These are phyloP conservation scores for Wilcoxina mikolae DNA, from an alignment of 495 filamentous ascomycete genomes.

Conservation along the genomic window DNA sequence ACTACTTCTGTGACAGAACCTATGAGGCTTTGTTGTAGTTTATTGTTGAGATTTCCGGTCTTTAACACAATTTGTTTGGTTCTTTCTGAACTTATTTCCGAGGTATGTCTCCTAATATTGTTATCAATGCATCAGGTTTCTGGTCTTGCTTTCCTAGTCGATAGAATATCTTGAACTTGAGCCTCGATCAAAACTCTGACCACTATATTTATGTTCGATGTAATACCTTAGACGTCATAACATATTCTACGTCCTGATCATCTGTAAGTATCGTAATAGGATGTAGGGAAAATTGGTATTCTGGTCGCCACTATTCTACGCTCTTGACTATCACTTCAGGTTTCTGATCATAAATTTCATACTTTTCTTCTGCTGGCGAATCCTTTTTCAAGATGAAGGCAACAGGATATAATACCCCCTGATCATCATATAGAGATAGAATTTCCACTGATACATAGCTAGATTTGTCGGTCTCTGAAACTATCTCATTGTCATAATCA, in stretches of 20 bases:
- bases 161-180: constrained; percentile 12
- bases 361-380: too few relatives aligned
- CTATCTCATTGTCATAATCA: too few relatives aligned
- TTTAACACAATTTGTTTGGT: constrained; percentile 2
- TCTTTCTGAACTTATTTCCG: background rate
- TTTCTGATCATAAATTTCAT: constrained; percentile 9
- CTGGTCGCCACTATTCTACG: constrained; percentile 25
- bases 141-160: constrained; percentile 9
- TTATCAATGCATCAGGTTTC: constrained; percentile 12
- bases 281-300: constrained; percentile 12
- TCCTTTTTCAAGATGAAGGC: too few relatives aligned
- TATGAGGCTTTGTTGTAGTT: background rate
- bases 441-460: too few relatives aligned
- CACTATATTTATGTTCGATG: background rate
- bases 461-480: too few relatives aligned
- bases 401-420: too few relatives aligned
- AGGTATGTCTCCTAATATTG: constrained; percentile 6
- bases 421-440: too few relatives aligned
- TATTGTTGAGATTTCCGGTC: background rate
- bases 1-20: background rate
- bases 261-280: constrained; percentile 16
- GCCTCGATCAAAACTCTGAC: constrained; percentile 7
- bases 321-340: constrained; percentile 3
- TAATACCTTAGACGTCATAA: constrained; percentile 12
- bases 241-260: constrained; percentile 24